These are phyloP conservation scores for Talaromyces marneffei DNA, from an alignment of 2,329 filamentous ascomycete species.

Conservation along the genomic window DNA sequence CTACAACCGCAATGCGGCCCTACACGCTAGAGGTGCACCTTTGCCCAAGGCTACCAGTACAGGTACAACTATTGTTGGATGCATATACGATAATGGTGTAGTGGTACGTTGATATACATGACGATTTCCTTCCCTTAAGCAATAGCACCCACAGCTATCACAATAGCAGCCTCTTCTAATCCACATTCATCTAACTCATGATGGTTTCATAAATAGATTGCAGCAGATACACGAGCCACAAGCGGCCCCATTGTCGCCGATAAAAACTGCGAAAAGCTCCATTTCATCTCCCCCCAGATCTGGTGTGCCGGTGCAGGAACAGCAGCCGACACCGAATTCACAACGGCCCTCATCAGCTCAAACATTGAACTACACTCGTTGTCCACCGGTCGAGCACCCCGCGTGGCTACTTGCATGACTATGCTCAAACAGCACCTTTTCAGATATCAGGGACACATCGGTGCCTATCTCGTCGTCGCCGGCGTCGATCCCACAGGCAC, in stretches of 20 bases:
- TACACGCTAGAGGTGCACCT: conserved; percentile 89
- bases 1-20: conserved; percentile 96
- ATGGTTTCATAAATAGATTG: conserved; percentile 57
- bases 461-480: conserved; percentile 94
- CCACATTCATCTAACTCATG: background rate
- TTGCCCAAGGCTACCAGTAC: conserved; percentile 97
- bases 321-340: conserved; percentile 98
- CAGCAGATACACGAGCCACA: conserved; percentile 94
- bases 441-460: conserved; percentile 95
- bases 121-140: conserved; percentile 25
- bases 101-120: conserved; percentile 56
- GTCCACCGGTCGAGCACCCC: conserved; percentile 91
- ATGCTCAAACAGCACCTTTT: conserved; percentile 99
- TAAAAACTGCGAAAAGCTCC: conserved; percentile 99
- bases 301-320: conserved; percentile 99
- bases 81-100: conserved; percentile 91
- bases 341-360: conserved; percentile 94
- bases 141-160: background rate
- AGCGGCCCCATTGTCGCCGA: conserved; percentile 97
- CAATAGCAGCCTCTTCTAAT: background rate
- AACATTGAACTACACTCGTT: conserved; percentile 96
- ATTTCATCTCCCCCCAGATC: conserved; percentile 97
- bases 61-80: conserved; percentile 97
- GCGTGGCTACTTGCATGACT: conserved; percentile 98
- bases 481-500: conserved; percentile 93